Conservation (phyloP, 108 stramenopile species). For the Fragilariopsis cylindrus region DNA sequence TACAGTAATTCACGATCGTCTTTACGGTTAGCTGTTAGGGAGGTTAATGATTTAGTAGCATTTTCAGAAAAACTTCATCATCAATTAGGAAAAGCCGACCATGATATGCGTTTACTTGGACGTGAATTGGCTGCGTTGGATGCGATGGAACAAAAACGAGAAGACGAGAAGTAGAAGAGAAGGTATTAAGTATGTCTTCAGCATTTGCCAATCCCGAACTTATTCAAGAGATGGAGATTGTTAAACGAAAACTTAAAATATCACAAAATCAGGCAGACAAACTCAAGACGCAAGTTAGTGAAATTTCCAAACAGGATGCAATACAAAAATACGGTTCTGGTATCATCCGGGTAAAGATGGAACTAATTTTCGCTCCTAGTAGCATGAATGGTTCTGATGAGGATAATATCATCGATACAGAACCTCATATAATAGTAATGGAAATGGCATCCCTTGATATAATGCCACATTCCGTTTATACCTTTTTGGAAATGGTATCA, state of each 20-base stretch:
- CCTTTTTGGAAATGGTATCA: slow-evolving; percentile 67
- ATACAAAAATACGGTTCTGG: slow-evolving; percentile 54
- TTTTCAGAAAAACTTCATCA: slow-evolving; percentile 27
- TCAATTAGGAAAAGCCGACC: slow-evolving; percentile 21
- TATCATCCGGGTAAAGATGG: slow-evolving; percentile 62
- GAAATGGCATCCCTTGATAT: slow-evolving; percentile 69
- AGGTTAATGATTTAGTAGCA: slow-evolving; percentile 27
- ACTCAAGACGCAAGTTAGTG: slow-evolving; percentile 33
- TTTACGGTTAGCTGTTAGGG: slow-evolving; percentile 13
- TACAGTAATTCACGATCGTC: slow-evolving; percentile 31
- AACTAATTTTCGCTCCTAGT: slow-evolving; percentile 50
- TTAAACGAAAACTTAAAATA: slow-evolving; percentile 31
- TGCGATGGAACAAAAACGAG: slow-evolving; percentile 27
- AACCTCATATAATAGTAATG: slow-evolving; percentile 51
- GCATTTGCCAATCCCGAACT: slow-evolving; percentile 32
- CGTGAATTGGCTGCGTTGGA: slow-evolving; percentile 35
- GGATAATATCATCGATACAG: neutral
- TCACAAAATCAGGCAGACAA: slow-evolving; percentile 28
- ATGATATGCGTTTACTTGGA: slow-evolving; percentile 25
- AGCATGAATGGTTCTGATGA: slow-evolving; percentile 14
- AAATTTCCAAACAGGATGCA: slow-evolving; percentile 29
- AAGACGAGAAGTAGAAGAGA: slow-evolving; percentile 29
- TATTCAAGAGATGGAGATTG: slow-evolving; percentile 22
- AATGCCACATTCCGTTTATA: slow-evolving; percentile 79
- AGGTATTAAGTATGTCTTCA: slow-evolving; percentile 22